phyloP scores from a whole-genome alignment of 2,329 filamentous ascomycete genomes.

The Thielaviopsis punctulata region DNA sequence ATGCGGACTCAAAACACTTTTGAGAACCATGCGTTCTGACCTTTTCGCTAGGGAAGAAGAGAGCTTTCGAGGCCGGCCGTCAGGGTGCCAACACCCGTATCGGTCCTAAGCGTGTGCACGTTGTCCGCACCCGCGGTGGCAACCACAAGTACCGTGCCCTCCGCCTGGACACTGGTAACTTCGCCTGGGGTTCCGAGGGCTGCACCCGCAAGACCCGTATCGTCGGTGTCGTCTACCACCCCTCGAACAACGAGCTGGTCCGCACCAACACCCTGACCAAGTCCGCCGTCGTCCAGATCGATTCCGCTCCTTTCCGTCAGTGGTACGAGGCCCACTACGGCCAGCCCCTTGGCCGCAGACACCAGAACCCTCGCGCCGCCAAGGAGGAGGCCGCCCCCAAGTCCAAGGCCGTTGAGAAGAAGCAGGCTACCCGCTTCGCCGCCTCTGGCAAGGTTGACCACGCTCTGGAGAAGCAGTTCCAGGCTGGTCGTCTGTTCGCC shows the following conservation, averaged over 20 bases:
- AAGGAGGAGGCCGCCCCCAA: slow-evolving; percentile 60
- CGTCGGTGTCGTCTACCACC: slow-evolving; percentile 96
- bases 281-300: slow-evolving; percentile 95
- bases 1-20: slow-evolving; percentile 25
- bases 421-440: slow-evolving; percentile 79
- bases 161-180: slow-evolving; percentile 97
- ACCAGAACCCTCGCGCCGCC: slow-evolving; percentile 60
- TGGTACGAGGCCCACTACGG: slow-evolving; percentile 99
- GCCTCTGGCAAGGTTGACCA: slow-evolving; percentile 80
- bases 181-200: slow-evolving; percentile 97
- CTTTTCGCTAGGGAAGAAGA: slow-evolving; percentile 70
- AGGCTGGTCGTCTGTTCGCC: slow-evolving; percentile 93
- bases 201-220: slow-evolving; percentile 98
- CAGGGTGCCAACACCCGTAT: slow-evolving; percentile 99
- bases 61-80: slow-evolving; percentile 99
- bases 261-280: slow-evolving; percentile 99
- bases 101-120: slow-evolving; percentile 88
- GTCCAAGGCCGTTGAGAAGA: slow-evolving; percentile 89
- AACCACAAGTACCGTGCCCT: slow-evolving; percentile 99
- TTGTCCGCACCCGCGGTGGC: slow-evolving; percentile 90
- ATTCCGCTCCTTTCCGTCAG: slow-evolving; percentile 96
- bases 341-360: slow-evolving; percentile 69
- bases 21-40: slow-evolving; percentile 54
- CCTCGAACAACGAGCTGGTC: slow-evolving; percentile 99
- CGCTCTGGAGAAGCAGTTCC: slow-evolving; percentile 94